Base-by-base conservation (phyloP, 352 stramenopile species). In the Phytophthora aleatoria region DNA sequence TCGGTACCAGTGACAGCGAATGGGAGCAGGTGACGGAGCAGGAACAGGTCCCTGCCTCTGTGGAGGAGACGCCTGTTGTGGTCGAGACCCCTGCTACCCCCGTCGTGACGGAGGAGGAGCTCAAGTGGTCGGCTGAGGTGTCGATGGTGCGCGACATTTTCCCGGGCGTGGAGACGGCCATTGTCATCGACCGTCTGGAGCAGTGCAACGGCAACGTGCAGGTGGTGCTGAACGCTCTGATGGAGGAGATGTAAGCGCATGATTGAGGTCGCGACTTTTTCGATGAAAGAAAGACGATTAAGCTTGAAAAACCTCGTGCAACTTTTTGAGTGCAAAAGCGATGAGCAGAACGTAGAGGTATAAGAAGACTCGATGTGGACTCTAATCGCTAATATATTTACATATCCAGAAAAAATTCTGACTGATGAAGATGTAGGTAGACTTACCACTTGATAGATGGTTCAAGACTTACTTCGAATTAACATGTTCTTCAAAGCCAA, bases 141-240 rank as follows among this genome's bases (percentile, higher is more conserved):
- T 71, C 72, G 31, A 88, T 90, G 67, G 76, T 95, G 51, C 82
- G 73, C 47, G 79, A 91, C 73, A 90, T 95, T 57, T 81, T 95
- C 51, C 87, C 87, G 0, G 74, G 67, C 13, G 79, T 81, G 4
- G 79, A 91, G 33, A 60, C 78, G 16, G 56, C 49, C 13, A 39
- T 61, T 26, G 64, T 83, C 30, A 79, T 93, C 50, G 79, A 90
- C 49, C 77, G 76, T 57, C 73, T 95, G 43, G 85, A 94, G 79
- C 77, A 87, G 61, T 84, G 76, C 73, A 87, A 91, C 48, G 87
- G 87, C 69, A 89, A 95, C 56, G 83, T 95, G 42, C 69, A 92
- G 61, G 73, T 94, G 10, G 87, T 92, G 41, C 26, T 95, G 20
- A 93, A 95, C 76, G 72, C 81, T 41, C 50, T 95, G 30, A 92